Evolutionary conservation across 345 rosid genomes (phyloP).

Genomic region (Eucalyptus curtisii): DNA sequence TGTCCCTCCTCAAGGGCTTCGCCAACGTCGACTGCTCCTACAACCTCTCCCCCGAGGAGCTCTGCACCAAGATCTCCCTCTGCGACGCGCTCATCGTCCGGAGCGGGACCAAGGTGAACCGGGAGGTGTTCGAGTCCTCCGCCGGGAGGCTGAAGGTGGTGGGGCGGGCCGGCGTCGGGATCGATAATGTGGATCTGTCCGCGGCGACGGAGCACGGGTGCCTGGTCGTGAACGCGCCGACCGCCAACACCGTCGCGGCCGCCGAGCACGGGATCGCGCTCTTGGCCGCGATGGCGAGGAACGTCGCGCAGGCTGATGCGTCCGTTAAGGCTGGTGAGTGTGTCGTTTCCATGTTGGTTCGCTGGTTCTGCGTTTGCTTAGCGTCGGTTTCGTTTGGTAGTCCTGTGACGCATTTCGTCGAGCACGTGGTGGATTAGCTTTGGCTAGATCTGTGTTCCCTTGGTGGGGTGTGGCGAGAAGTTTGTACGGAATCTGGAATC

Average conservation of each 20-base stretch:
- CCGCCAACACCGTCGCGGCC: conserved; percentile 87
- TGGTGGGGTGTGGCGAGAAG: neutral
- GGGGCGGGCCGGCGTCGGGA: conserved; percentile 92
- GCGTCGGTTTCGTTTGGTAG: neutral
- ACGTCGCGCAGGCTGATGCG: conserved; percentile 83
- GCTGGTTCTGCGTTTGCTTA: neutral
- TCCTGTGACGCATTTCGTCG: neutral
- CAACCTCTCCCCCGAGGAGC: conserved; percentile 80
- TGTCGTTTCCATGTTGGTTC: neutral
- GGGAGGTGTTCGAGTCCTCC: conserved; percentile 76
- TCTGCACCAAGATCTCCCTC: conserved; percentile 82
- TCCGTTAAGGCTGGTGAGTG: conserved; percentile 82
- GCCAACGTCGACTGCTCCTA: conserved; percentile 76
- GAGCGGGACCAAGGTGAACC: conserved; percentile 70
- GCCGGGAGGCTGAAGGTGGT: conserved; percentile 80
- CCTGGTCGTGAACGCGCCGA: conserved; percentile 87
- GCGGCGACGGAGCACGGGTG: conserved; percentile 91
- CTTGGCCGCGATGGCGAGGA: conserved; percentile 78
- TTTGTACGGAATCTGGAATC: neutral
- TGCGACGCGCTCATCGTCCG: conserved; percentile 81
- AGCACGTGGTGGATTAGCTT: neutral
- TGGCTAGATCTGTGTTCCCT: neutral
- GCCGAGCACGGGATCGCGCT: conserved; percentile 96
- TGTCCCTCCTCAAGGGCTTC: conserved; percentile 39
- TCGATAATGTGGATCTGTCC: conserved; percentile 86